Evolutionary conservation across 176 grass and related monocot species (phyloP), one percentile per base, ranked within the genome.

Genomic region (Aegilops umbellulata): DNA sequence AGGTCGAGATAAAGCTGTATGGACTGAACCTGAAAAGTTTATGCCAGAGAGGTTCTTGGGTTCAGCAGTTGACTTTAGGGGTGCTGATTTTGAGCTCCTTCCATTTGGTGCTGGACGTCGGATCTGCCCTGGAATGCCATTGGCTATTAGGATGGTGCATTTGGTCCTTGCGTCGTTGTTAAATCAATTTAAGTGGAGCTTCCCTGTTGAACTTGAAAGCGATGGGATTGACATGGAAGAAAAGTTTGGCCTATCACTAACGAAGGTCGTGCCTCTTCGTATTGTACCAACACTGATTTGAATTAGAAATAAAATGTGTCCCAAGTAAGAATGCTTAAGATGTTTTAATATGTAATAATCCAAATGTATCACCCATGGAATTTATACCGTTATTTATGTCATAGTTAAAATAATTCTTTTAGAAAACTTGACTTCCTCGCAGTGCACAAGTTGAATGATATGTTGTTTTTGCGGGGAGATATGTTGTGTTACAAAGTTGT

Each of bases 121-220:
- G 14, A 77, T 65, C 1, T 93, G 91, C 49, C 88, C 85, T 2
- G 91, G 91, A 4, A 67, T 93, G 84, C 81, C 88, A 10, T 38
- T 93, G 25, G 90, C 69, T 23, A 30, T 69, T 10, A 82, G 86
- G 12, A 92, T 86, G 70, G 78, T 92, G 32, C 84, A 86, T 39
- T 30, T 88, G 11, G 20, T 90, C 4, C 71, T 93, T 8, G 91
- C 88, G 0, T 84, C 88, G 0, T 7, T 93, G 55, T 7, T 93
- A 2, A 63, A 85, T 8, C 20, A 16, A 2, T 84, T 81, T 6
- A 23, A 77, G 8, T 92, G 90, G 90, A 86, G 22, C 29, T 60
- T 92, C 2, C 90, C 90, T 0, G 2, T 1, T 22, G 70, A 85
- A 4, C 44, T 46, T n/a, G 34, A 86, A 7, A 80, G 31, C 29